A percentile compares a stretch with the other conserved stretches of the same genome.
These are phyloP conservation scores for Diacronema lutheri DNA, from an alignment of 78 protist genomes.

Conservation along the genomic window DNA sequence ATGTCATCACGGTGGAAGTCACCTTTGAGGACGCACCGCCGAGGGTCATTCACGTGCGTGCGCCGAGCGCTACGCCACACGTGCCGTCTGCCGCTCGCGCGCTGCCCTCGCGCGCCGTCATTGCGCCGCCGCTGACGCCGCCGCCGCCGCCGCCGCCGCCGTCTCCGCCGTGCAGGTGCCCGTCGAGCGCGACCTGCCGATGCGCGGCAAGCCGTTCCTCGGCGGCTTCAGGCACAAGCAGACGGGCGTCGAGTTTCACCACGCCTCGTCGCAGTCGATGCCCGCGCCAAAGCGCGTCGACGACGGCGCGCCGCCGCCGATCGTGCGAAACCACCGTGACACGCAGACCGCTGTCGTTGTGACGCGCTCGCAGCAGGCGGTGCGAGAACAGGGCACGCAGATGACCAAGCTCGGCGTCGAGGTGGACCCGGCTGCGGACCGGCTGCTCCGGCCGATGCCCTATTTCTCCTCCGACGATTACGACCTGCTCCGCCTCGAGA, in stretches of 20 bases:
- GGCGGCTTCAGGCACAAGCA: slow-evolving; percentile 47
- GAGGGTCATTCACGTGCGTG: not conserved
- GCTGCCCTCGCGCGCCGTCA: not conserved
- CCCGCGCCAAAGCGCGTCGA: not conserved
- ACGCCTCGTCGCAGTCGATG: slow-evolving; percentile 54
- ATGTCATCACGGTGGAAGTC: not conserved
- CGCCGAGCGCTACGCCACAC: too few species aligned
- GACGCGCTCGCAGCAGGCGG: slow-evolving; percentile 49
- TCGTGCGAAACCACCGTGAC: slow-evolving; percentile 41
- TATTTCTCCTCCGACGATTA: slow-evolving; percentile 54
- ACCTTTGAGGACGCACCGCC: not conserved
- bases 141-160: too few species aligned
- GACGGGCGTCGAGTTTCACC: slow-evolving; percentile 40
- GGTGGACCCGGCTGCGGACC: slow-evolving; percentile 30
- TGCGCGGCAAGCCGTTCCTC: slow-evolving; percentile 56
- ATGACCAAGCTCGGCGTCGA: slow-evolving; percentile 41
- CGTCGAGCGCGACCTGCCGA: too few species aligned
- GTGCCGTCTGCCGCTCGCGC: not conserved
- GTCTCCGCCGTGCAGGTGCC: too few species aligned
- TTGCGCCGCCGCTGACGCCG: too few species aligned
- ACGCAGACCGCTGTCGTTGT: slow-evolving; percentile 47
- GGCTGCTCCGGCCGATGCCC: slow-evolving; percentile 7
- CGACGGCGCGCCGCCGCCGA: not conserved
- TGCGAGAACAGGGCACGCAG: slow-evolving; percentile 71
- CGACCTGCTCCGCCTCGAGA: slow-evolving; percentile 9